Evolutionary conservation across 2,329 filamentous ascomycete genomes (phyloP).

Genomic region (Penicillium psychrosexuale): DNA sequence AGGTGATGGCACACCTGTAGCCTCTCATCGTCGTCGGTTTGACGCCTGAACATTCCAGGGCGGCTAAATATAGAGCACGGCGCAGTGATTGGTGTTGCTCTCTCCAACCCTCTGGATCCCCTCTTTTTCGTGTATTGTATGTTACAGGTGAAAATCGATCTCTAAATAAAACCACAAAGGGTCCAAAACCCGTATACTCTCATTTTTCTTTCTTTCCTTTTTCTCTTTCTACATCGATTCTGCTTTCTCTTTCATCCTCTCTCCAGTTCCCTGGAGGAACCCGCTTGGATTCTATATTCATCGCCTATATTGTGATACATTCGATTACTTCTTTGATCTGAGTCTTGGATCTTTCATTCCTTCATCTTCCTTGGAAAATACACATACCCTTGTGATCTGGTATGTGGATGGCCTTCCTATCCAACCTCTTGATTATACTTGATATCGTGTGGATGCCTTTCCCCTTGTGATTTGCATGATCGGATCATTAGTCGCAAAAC

Average conservation of each 20-base stretch:
- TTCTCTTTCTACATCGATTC: not conserved
- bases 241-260: slow-evolving; percentile 11
- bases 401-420: not conserved
- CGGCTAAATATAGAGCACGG: slow-evolving; percentile 42
- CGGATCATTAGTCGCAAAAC: slow-evolving; percentile 29
- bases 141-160: slow-evolving; percentile 4
- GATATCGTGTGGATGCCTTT: slow-evolving; percentile 5
- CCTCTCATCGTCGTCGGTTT: slow-evolving; percentile 34
- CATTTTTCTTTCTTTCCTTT: slow-evolving; percentile 3
- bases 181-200: slow-evolving; percentile 10
- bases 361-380: not conserved
- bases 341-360: slow-evolving; percentile 4
- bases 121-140: not conserved
- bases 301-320: slow-evolving; percentile 5
- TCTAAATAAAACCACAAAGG: slow-evolving; percentile 20
- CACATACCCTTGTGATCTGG: not conserved
- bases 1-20: slow-evolving; percentile 9
- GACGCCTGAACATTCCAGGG: slow-evolving; percentile 33
- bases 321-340: not conserved
- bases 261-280: slow-evolving; percentile 41
- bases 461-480: slow-evolving; percentile 13
- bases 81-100: slow-evolving; percentile 22
- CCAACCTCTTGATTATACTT: not conserved
- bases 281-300: slow-evolving; percentile 26
- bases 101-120: not conserved